Evolutionary conservation across 2,329 filamentous ascomycete species (phyloP), one percentile per base, ranked within the genome.

Genomic region (Penicillium sp.): DNA sequence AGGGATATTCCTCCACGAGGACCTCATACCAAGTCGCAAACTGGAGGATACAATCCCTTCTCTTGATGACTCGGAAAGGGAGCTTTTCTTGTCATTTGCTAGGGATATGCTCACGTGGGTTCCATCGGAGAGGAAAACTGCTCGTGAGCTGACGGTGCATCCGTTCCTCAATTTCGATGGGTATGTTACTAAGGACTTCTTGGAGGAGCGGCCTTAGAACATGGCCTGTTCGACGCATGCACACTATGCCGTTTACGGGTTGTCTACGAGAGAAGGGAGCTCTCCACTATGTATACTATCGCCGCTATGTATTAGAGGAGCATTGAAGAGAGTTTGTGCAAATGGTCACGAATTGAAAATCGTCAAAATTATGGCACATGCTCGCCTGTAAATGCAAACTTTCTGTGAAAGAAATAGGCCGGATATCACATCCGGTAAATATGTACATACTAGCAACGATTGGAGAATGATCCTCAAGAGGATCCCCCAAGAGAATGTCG

Each of bases 61-160:
- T 13, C 16, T 38, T 13, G 22, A 48, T 38, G 32, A 38, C 32
- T 24, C n/a, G 3, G 46, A 48, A 10, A 13, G 22, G 18, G 20
- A 38, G 3, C 5, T 34, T 6, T 52, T 45, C 20, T 55, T 74
- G 14, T 67, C 68, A 6, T 74, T 75, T 58, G 63, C 64, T 11
- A 61, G 64, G 39, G 55, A 60, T 16, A 74, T 75, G 72, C 64
- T 76, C n/a, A 56, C 54, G 11, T 76, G 72, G 73, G 42, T 64
- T 5, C 72, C 72, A 32, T 66, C 71, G 46, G 59, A 74, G 50
- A 69, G 73, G 37, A 70, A 67, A 45, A 74, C 69, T 20, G 73
- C 73, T 32, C 63, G 63, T 16, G 69, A 75, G 53, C 50, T 76
- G 31, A 66, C 71, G 31, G 64, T 73, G 2, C 69, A 75, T 64